Conservation (phyloP, 2,329 filamentous ascomycete species). For the Diaporthe sp. region DNA sequence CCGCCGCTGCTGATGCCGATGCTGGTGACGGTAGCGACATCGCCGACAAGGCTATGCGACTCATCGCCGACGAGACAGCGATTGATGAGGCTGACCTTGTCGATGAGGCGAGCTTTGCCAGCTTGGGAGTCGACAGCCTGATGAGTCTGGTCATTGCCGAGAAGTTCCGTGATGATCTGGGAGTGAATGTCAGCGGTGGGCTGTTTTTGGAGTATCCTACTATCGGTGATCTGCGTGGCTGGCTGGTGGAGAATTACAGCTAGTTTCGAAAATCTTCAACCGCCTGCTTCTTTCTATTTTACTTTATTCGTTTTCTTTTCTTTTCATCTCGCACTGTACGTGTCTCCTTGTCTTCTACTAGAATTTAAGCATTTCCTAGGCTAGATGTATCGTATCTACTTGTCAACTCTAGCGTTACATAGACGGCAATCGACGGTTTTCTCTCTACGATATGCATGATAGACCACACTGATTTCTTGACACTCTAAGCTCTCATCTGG, state of each 20-base stretch:
- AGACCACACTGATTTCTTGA: neutral
- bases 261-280: neutral
- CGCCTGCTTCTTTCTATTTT: neutral
- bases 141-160: constrained; percentile 16
- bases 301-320: neutral
- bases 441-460: neutral
- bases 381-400: neutral
- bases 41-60: neutral
- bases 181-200: constrained; percentile 7
- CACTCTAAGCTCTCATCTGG: too few relatives aligned
- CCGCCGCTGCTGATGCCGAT: neutral
- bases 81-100: neutral
- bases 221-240: constrained; percentile 28
- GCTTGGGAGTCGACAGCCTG: constrained; percentile 10
- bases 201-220: constrained; percentile 16
- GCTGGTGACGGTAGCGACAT: neutral
- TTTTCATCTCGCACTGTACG: neutral
- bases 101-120: neutral
- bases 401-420: neutral
- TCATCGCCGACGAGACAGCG: constrained; percentile 14
- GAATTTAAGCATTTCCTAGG: neutral
- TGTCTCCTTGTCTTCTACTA: neutral
- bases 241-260: constrained; percentile 32
- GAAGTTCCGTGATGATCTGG: constrained; percentile 20
- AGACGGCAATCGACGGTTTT: neutral